These are phyloP conservation scores for Aureobasidium pullulans DNA, from an alignment of 2,329 filamentous ascomycete genomes.

Conservation along the genomic window DNA sequence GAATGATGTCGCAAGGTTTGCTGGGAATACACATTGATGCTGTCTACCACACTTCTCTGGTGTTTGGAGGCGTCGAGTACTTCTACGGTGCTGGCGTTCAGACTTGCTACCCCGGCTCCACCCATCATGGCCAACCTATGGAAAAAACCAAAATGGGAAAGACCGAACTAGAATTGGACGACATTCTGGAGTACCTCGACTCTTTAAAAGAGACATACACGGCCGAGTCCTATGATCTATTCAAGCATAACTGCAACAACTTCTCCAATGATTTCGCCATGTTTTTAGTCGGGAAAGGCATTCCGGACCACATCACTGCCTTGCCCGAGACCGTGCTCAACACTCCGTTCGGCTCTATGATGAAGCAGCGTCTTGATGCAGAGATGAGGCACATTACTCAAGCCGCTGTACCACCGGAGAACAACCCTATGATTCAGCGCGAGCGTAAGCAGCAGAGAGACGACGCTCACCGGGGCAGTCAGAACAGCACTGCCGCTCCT, in stretches of 20 bases:
- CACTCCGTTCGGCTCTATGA: conserved; percentile 81
- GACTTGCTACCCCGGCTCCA: conserved; percentile 69
- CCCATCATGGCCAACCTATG: conserved; percentile 80
- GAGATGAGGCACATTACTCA: conserved; percentile 58
- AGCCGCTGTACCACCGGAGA: conserved; percentile 41
- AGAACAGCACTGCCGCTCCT: conserved; percentile 5
- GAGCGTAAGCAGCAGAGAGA: conserved; percentile 6
- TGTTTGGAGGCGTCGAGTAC: conserved; percentile 79
- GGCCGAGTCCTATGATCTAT: conserved; percentile 72
- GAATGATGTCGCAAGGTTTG: conserved; percentile 49
- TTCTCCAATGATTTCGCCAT: conserved; percentile 89
- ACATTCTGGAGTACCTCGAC: conserved; percentile 80
- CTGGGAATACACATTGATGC: conserved; percentile 74
- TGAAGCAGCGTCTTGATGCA: conserved; percentile 66
- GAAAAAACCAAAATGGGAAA: conserved; percentile 66
- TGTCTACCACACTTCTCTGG: conserved; percentile 88
- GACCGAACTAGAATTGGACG: conserved; percentile 73
- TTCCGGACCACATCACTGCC: conserved; percentile 77
- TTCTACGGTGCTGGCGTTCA: conserved; percentile 86
- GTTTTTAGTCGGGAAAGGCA: conserved; percentile 81
- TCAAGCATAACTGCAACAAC: conserved; percentile 92
- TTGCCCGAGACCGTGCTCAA: conserved; percentile 79
- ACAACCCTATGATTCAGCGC: conserved; percentile 17
- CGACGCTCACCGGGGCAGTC: neutral
- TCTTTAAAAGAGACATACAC: conserved; percentile 79